A percentile compares a stretch with the other conserved stretches of the same genome.
These are phyloP conservation scores for Kwoniella shandongensis DNA, from an alignment of 768 basidiomycete species.

Conservation along the genomic window DNA sequence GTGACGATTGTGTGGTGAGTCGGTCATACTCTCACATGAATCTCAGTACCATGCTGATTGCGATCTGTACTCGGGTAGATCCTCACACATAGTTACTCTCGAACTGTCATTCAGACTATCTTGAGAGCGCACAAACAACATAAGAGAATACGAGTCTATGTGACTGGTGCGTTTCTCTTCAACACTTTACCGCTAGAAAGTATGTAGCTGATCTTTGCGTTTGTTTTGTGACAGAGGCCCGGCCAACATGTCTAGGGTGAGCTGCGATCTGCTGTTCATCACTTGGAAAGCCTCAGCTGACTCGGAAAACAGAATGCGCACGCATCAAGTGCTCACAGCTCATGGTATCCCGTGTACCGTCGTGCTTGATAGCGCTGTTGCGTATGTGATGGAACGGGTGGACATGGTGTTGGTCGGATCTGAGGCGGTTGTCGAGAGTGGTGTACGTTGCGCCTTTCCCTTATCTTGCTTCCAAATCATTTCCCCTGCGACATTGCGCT, in stretches of 20 bases:
- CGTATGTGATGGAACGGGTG: constrained; percentile 94
- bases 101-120: constrained; percentile 91
- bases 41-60: background rate
- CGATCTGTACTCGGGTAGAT: constrained; percentile 61
- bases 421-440: constrained; percentile 96
- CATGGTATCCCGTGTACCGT: constrained; percentile 94
- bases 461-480: background rate
- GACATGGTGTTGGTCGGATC: constrained; percentile 95
- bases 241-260: constrained; percentile 83
- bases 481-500: background rate
- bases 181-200: background rate
- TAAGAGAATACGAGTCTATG: constrained; percentile 95
- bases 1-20: constrained; percentile 74
- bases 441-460: constrained; percentile 51
- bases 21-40: background rate
- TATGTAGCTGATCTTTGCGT: background rate
- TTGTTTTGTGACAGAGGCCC: constrained; percentile 63
- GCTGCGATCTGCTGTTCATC: constrained; percentile 28
- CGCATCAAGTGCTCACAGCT: constrained; percentile 79
- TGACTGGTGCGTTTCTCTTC: constrained; percentile 59
- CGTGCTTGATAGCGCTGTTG: constrained; percentile 92
- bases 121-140: constrained; percentile 77
- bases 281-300: background rate
- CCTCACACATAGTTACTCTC: constrained; percentile 92
- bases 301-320: constrained; percentile 67